These are phyloP conservation scores for Detonula confervacea DNA, from an alignment of 352 stramenopile genomes.

Conservation along the genomic window DNA sequence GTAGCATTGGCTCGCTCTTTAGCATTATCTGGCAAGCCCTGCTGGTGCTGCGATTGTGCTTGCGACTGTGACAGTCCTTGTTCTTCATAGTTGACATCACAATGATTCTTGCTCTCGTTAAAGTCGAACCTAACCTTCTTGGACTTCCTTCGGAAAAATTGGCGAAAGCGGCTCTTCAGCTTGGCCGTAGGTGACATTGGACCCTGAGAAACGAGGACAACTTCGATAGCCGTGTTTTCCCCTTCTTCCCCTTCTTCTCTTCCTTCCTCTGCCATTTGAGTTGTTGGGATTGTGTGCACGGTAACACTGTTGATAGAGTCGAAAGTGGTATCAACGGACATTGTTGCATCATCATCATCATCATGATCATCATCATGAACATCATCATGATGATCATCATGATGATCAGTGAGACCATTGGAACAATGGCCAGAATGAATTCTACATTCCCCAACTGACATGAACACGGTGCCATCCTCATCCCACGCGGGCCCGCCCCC, in stretches of 20 bases:
- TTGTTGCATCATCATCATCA: no score
- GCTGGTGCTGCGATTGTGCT: neutral
- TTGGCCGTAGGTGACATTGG: neutral
- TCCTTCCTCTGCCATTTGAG: no score
- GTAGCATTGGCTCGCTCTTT: no score
- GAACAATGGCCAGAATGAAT: no score
- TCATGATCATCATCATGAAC: neutral
- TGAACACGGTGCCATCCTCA: neutral
- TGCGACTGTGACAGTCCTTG: neutral
- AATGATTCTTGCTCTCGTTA: neutral
- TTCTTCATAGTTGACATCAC: no score
- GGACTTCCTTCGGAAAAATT: constrained; percentile 1
- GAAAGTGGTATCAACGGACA: no score
- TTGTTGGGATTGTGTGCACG: no score
- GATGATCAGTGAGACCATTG: no score
- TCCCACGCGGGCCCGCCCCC: neutral
- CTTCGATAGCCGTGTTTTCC: neutral
- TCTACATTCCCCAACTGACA: constrained; percentile 3
- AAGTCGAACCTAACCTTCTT: constrained; percentile 16
- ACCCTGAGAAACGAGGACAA: neutral
- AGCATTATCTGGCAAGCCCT: no score
- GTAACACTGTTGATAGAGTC: neutral
- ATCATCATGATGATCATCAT: neutral
- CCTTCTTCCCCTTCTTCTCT: no score
- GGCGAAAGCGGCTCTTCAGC: neutral